A percentile compares a stretch with the other conserved stretches of the same genome.
phyloP scores from a whole-genome alignment of 768 basidiomycete genomes.

The Strobilomyces confusus region DNA sequence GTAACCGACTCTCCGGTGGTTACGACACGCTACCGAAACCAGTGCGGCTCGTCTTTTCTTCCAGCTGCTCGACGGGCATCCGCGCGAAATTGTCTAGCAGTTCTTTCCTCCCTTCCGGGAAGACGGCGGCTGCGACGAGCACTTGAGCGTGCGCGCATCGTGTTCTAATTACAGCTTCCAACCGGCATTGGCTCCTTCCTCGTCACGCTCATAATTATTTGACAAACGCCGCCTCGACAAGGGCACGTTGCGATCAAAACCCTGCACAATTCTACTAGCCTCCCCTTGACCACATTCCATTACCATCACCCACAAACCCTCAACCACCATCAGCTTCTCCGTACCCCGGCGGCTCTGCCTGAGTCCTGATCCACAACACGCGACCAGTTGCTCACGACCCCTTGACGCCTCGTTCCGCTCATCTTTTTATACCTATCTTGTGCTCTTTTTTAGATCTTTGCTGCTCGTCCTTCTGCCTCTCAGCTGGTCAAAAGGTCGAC shows the following conservation, averaged over 20 bases:
- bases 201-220: constrained; percentile 35
- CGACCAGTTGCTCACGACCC: constrained; percentile 52
- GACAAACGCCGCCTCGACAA: constrained; percentile 49
- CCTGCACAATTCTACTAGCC: constrained; percentile 47
- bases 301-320: constrained; percentile 34
- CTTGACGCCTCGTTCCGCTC: constrained; percentile 42
- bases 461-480: constrained; percentile 34
- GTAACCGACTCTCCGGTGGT: constrained; percentile 23
- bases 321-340: constrained; percentile 33
- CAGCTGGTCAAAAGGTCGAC: constrained; percentile 37
- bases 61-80: constrained; percentile 20
- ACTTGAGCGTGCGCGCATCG: constrained; percentile 19
- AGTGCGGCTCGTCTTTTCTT: constrained; percentile 27
- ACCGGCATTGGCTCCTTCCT: constrained; percentile 18
- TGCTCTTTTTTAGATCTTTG: constrained; percentile 36
- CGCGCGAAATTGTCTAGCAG: constrained; percentile 2
- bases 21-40: constrained; percentile 34
- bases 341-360: constrained; percentile 25
- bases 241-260: constrained; percentile 83
- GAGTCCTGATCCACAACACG: constrained; percentile 35
- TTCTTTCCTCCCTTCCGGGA: constrained; percentile 8
- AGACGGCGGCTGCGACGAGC: constrained; percentile 8
- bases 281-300: constrained; percentile 58
- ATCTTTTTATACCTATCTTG: constrained; percentile 58
- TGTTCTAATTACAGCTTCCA: constrained; percentile 20